Evolutionary conservation across 2,329 filamentous ascomycete genomes (phyloP).

Genomic region (Mollisia scopiformis): DNA sequence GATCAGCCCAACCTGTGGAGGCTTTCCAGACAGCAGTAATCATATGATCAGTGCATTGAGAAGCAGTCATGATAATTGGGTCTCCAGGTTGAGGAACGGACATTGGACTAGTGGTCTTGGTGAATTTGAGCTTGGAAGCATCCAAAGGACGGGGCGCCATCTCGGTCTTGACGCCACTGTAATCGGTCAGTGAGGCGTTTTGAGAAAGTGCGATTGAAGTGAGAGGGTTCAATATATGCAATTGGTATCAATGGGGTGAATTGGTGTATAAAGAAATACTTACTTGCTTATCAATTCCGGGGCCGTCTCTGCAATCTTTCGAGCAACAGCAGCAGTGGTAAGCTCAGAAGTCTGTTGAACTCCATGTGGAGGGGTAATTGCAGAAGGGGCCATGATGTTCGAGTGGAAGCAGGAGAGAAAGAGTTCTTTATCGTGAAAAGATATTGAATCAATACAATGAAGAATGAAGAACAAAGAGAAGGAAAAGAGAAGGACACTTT

Average conservation of each 20-base stretch:
- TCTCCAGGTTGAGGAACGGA: constrained; percentile 53
- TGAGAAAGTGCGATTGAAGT: neutral
- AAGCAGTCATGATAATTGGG: constrained; percentile 34
- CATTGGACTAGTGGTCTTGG: constrained; percentile 52
- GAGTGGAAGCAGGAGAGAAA: neutral
- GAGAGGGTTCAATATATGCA: neutral
- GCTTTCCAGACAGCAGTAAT: constrained; percentile 71
- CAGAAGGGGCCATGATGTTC: constrained; percentile 51
- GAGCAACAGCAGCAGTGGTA: constrained; percentile 53
- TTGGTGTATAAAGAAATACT: neutral
- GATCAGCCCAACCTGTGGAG: constrained; percentile 70
- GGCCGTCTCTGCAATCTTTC: constrained; percentile 44
- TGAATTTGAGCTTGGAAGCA: constrained; percentile 63
- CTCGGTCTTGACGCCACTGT: constrained; percentile 3
- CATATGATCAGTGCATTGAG: constrained; percentile 79
- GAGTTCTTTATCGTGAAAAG: neutral
- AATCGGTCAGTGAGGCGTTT: neutral
- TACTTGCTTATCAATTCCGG: constrained; percentile 56
- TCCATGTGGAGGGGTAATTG: constrained; percentile 40
- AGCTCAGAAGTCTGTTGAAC: constrained; percentile 53
- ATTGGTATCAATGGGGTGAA: neutral
- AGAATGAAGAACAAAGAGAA: constrained; percentile 2
- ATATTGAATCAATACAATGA: neutral
- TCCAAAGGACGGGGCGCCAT: constrained; percentile 58
- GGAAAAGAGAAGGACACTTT: neutral